Percentiles rank a stretch among this genome's conserved stretches.
Evolutionary conservation across 1,284 basidiomycete genomes (phyloP).

Genomic region (Trichosporon coremiiforme): DNA sequence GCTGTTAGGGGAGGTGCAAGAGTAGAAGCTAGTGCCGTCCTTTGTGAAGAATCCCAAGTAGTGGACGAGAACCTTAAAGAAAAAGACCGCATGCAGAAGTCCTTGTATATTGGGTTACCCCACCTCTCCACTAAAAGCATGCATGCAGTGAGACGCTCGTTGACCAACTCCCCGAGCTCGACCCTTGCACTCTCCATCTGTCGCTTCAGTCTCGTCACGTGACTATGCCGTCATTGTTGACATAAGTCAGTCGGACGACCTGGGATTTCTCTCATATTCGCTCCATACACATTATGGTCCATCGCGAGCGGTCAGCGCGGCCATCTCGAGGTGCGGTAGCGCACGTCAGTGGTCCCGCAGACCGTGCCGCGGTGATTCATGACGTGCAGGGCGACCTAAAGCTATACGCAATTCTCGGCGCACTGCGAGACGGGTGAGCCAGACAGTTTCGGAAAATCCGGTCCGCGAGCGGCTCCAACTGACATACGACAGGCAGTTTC

Average conservation of each 20-base stretch:
- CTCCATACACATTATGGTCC: conserved; percentile 8
- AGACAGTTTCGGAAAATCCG: no score
- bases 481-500: conserved; percentile 3
- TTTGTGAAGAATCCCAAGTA: no score
- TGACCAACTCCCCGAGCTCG: no score
- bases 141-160: no score
- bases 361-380: conserved; percentile 1
- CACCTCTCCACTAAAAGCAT: no score
- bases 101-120: no score
- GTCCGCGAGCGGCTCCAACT: not conserved
- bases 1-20: not conserved
- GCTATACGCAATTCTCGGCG: conserved; percentile 75
- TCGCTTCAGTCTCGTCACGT: not conserved
- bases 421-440: conserved; percentile 68
- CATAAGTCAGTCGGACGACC: not conserved
- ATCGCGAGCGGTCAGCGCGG: conserved; percentile 11
- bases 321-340: conserved; percentile 13
- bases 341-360: conserved; percentile 12
- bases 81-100: no score
- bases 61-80: no score
- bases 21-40: no score
- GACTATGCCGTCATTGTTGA: conserved; percentile 18
- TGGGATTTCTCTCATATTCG: not conserved
- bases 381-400: conserved; percentile 58
- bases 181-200: no score